Base-by-base conservation (phyloP, 2,329 filamentous ascomycete species). In the Penicillium sp. region DNA sequence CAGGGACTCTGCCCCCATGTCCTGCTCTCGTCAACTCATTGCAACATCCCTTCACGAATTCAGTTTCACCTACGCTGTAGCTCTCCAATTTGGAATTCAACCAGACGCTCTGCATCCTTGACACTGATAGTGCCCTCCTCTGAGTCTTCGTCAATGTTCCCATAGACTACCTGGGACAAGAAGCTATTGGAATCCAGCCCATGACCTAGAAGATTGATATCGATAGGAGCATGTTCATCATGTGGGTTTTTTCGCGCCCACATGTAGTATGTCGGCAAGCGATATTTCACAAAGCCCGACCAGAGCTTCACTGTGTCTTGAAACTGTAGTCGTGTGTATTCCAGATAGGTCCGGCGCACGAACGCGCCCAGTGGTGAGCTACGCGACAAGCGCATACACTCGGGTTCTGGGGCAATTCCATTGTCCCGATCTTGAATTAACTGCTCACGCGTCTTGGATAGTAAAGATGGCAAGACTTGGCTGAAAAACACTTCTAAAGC, bases 11-110 rank as follows among this genome's bases (percentile, higher is more conserved):
- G 42, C 77, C 83, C 7, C 90, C 90, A 48, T 84, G 77, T 59
- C 79, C 82, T 86, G 39, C 2, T 37, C 32, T 20, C n/a, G 37
- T 64, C 45, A 65, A 50, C 32, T n/a, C 20, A 13, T 11, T n/a
- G 4, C 11, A 30, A 22, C 4, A 13, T 4, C 16, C 32, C 2
- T 6, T 6, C n/a, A 6, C 5, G 8, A 18, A 11, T 31, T 32
- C 25, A 5, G 64, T 70, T 55, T 7, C 12, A 44, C 55, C 22
- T 66, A 82, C 84, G 85, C 60, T 95, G 89, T 67, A 95, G 79
- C 60, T 87, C 80, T 47, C 85, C 82, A 25, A 96, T 82, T 56
- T 95, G 89, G 51, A 92, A 93, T 50, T 93, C 86, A 13, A 96
- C 67, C 17, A 95, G 68, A 18, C 77, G 77, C 57, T 93, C 85